These are phyloP conservation scores for Chrysosporium keratinophilum DNA, from an alignment of 2,329 filamentous ascomycete species.

Conservation along the genomic window DNA sequence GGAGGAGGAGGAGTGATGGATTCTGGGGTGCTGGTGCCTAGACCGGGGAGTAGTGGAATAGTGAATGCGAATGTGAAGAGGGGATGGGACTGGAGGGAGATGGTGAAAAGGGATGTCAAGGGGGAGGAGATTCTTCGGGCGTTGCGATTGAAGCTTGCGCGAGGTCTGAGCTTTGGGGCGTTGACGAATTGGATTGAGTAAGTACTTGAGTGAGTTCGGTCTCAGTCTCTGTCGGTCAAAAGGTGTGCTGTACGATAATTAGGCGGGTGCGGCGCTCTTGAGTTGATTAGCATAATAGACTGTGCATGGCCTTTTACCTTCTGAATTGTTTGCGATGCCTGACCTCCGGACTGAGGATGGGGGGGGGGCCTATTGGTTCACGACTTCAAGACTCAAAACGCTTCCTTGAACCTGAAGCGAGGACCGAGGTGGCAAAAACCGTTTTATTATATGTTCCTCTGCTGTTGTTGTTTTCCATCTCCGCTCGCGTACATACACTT, in stretches of 20 bases:
- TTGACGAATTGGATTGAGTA: constrained; percentile 18
- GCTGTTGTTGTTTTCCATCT: too few relatives aligned
- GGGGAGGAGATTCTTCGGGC: constrained; percentile 62
- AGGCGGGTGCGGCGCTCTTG: too few relatives aligned
- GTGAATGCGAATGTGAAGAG: constrained; percentile 38
- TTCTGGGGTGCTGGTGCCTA: constrained; percentile 42
- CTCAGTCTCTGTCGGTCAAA: background rate
- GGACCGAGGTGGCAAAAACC: too few relatives aligned
- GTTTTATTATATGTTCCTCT: too few relatives aligned
- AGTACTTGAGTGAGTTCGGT: background rate
- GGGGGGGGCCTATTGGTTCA: too few relatives aligned
- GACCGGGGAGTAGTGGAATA: constrained; percentile 19
- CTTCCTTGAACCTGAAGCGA: too few relatives aligned
- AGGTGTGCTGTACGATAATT: background rate
- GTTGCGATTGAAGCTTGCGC: constrained; percentile 62
- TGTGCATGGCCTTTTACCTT: too few relatives aligned
- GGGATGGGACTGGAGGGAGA: constrained; percentile 63
- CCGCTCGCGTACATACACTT: background rate
- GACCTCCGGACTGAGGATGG: too few relatives aligned
- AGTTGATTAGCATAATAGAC: too few relatives aligned
- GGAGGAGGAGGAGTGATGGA: constrained; percentile 9
- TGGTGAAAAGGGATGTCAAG: constrained; percentile 47
- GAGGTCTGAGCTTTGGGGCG: constrained; percentile 49
- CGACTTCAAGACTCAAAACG: too few relatives aligned
- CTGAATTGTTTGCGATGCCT: too few relatives aligned